A percentile compares a stretch with the other conserved stretches of the same genome.
These are phyloP conservation scores for Verticillium tricorpus DNA, from an alignment of 2,329 filamentous ascomycete species.

Conservation along the genomic window DNA sequence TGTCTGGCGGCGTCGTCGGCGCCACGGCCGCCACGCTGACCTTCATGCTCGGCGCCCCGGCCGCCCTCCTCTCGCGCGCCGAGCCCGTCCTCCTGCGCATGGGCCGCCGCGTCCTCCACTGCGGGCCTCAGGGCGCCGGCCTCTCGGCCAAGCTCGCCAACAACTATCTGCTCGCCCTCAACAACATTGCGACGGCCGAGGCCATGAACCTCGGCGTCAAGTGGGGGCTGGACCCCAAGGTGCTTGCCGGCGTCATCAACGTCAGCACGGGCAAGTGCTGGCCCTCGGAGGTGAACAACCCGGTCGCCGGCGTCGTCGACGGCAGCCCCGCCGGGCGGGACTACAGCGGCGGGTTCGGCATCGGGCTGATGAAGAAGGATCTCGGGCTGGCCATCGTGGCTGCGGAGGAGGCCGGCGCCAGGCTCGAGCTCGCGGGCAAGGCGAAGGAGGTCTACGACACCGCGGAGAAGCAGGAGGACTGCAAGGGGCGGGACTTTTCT, in stretches of 20 bases:
- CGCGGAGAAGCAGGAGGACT: constrained; percentile 56
- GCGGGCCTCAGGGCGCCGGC: constrained; percentile 79
- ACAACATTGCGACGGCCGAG: constrained; percentile 72
- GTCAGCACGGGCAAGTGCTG: constrained; percentile 92
- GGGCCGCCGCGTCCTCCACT: constrained; percentile 82
- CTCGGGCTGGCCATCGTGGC: constrained; percentile 68
- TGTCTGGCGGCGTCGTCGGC: constrained; percentile 94
- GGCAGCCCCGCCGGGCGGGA: constrained; percentile 70
- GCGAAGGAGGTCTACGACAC: constrained; percentile 65
- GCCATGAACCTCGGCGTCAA: constrained; percentile 62
- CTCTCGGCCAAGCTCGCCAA: constrained; percentile 93
- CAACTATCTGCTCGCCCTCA: constrained; percentile 92
- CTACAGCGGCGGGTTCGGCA: constrained; percentile 73
- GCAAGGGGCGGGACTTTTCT: constrained; percentile 72
- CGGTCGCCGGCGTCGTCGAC: constrained; percentile 78
- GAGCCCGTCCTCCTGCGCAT: constrained; percentile 71
- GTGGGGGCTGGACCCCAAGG: constrained; percentile 56
- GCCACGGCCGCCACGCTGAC: constrained; percentile 83
- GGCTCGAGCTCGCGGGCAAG: constrained; percentile 57
- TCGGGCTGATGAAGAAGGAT: constrained; percentile 78
- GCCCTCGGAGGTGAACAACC: constrained; percentile 95
- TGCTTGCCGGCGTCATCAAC: constrained; percentile 83
- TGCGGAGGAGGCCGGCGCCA: constrained; percentile 61
- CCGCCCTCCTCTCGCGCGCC: constrained; percentile 56
- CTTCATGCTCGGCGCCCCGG: constrained; percentile 84